Percentiles rank a stretch among this genome's conserved stretches.
Evolutionary conservation across 192 early-diverging fungal species (phyloP).

Genomic region (Coemansia sp.): DNA sequence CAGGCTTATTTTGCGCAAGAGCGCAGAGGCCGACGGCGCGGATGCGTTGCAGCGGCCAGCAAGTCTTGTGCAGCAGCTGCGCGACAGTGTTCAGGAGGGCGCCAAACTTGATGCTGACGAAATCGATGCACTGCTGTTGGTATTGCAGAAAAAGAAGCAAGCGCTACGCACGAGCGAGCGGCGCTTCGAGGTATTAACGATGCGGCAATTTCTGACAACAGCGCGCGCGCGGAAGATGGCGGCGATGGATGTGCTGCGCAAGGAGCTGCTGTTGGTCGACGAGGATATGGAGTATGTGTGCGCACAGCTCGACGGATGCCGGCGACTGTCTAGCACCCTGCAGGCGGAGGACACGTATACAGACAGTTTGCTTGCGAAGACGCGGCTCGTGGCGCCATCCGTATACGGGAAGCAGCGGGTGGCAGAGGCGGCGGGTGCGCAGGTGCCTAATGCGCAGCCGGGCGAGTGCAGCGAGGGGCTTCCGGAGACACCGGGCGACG

Average conservation of each 20-base stretch:
- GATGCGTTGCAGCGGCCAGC: slow-evolving; percentile 11
- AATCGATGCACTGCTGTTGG: slow-evolving; percentile 61
- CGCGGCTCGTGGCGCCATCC: neutral
- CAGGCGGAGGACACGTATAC: slow-evolving; percentile 11
- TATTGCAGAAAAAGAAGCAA: slow-evolving; percentile 65
- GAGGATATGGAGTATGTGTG: slow-evolving; percentile 43
- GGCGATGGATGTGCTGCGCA: slow-evolving; percentile 45
- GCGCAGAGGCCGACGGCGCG: neutral
- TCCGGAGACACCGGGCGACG: neutral
- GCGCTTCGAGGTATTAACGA: slow-evolving; percentile 59
- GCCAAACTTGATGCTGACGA: slow-evolving; percentile 53
- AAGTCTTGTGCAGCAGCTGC: slow-evolving; percentile 32
- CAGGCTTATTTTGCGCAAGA: slow-evolving; percentile 34
- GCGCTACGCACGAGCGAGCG: slow-evolving; percentile 58
- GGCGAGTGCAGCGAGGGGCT: neutral
- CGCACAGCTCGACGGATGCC: slow-evolving; percentile 39
- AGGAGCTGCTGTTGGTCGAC: slow-evolving; percentile 45
- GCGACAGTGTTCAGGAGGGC: slow-evolving; percentile 35
- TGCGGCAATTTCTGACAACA: slow-evolving; percentile 66
- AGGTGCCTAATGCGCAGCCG: slow-evolving; percentile 35
- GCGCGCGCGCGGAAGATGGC: slow-evolving; percentile 61
- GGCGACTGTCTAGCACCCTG: neutral
- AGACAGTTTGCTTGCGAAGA: slow-evolving; percentile 14
- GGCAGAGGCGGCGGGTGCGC: slow-evolving; percentile 23
- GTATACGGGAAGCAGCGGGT: slow-evolving; percentile 6